A percentile compares a stretch with the other conserved stretches of the same genome.
Evolutionary conservation across 1,284 basidiomycete species (phyloP).

Genomic region (Trichosporon sp.): DNA sequence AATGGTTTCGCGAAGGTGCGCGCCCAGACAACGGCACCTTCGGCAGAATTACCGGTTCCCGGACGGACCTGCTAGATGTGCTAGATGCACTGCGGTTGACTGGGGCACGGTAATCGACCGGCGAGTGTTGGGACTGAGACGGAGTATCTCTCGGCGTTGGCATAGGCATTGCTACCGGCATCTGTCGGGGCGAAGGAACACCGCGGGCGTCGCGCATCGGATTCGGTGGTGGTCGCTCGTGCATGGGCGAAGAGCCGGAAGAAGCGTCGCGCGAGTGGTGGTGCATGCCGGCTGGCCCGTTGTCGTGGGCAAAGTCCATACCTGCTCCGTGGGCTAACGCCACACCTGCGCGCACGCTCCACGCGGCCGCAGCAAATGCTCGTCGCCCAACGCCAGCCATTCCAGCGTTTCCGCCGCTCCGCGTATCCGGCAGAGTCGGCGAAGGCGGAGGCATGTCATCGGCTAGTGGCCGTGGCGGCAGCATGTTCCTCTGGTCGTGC

Average conservation of each 20-base stretch:
- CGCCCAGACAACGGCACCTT: slow-evolving; percentile 23
- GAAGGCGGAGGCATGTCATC: slow-evolving; percentile 7
- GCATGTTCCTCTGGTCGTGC: slow-evolving; percentile 18
- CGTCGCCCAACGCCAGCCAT: slow-evolving; percentile 84
- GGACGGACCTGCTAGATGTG: slow-evolving; percentile 1
- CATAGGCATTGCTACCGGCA: slow-evolving; percentile 2
- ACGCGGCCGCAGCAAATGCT: slow-evolving; percentile 72
- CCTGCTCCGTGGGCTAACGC: slow-evolving; percentile 19
- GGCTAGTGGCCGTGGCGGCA: background rate
- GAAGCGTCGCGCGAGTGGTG: background rate
- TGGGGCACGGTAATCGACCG: background rate
- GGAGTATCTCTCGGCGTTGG: background rate
- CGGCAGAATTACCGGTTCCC: slow-evolving; percentile 21
- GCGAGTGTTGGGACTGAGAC: background rate
- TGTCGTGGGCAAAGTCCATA: slow-evolving; percentile 1
- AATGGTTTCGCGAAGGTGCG: slow-evolving; percentile 6
- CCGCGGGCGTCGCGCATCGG: background rate
- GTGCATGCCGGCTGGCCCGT: too few relatives aligned
- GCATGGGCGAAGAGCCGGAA: background rate
- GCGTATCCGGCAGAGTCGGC: slow-evolving; percentile 56
- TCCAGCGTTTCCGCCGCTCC: slow-evolving; percentile 69
- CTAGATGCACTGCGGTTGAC: background rate
- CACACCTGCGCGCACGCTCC: slow-evolving; percentile 42
- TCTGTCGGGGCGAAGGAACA: background rate
- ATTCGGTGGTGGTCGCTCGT: slow-evolving; percentile 2